Percentiles rank a stretch among this genome's conserved stretches.
Conservation (phyloP, 1,139 yeast genomes). For the Geotrichum cucujoidarum region DNA sequence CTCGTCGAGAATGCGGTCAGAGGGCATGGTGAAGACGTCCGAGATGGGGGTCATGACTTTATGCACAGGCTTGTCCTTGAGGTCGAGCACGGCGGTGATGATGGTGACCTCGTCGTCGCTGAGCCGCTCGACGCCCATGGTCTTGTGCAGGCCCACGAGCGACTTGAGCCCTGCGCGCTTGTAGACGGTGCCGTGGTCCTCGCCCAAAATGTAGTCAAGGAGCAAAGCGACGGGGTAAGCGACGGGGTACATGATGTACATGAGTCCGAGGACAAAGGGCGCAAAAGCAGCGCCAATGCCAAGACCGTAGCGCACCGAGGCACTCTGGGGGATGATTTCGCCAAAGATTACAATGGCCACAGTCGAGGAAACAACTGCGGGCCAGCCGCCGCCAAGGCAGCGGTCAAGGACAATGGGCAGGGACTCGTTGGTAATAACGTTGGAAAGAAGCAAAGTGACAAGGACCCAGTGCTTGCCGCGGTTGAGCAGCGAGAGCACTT, state of each 20-base stretch:
- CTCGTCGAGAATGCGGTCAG: conserved; percentile 80
- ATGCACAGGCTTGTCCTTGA: conserved; percentile 84
- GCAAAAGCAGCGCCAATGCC: conserved; percentile 87
- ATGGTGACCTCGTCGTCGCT: conserved; percentile 95
- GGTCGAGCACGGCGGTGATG: conserved; percentile 86
- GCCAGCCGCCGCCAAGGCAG: conserved; percentile 95
- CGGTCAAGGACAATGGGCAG: conserved; percentile 90
- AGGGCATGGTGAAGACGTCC: conserved; percentile 83
- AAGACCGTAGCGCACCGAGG: conserved; percentile 88
- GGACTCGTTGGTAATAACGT: conserved; percentile 93
- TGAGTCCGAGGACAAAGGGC: conserved; percentile 77
- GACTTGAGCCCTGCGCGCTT: conserved; percentile 91
- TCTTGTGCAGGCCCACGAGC: conserved; percentile 83
- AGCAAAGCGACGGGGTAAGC: conserved; percentile 87
- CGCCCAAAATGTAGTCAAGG: conserved; percentile 79
- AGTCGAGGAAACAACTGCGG: conserved; percentile 90
- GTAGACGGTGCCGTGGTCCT: conserved; percentile 93
- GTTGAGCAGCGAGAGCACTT: conserved; percentile 66
- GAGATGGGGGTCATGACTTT: conserved; percentile 92
- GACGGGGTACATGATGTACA: conserved; percentile 88
- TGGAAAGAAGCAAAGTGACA: conserved; percentile 71
- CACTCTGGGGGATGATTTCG: conserved; percentile 91
- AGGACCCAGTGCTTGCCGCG: conserved; percentile 97
- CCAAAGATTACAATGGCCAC: conserved; percentile 92
- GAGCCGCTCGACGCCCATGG: conserved; percentile 80